Evolutionary conservation across 2,329 filamentous ascomycete genomes (phyloP), one percentile per base, ranked within the genome.

Genomic region (Akanthomyces dipterigenus): DNA sequence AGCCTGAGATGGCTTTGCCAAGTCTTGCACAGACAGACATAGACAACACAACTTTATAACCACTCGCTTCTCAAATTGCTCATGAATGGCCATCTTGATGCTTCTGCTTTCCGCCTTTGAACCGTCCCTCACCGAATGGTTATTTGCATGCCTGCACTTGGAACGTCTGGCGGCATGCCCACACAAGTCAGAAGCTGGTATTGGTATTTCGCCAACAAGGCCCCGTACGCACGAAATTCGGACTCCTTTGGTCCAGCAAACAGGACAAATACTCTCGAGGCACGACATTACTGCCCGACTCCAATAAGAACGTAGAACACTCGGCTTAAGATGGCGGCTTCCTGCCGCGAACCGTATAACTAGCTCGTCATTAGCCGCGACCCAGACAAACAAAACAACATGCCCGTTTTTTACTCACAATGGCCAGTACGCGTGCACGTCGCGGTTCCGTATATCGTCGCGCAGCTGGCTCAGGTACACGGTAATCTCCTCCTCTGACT

Each of bases 381-480:
- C 20, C 11, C 42, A 22, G 42, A 9, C 3, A 18, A 43, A 18
- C 40, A 20, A 14, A 43, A 16, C 16, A 20, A n/a, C 20, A 16
- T 3, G 36, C 36, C 5, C n/a, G n/a, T n/a, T n/a, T n/a, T 16
- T 38, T 14, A 68, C 69, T 69, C 63, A 74, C 71, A 69, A 63
- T 8, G 70, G 69, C 65, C 68, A 73, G 63, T 74, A 74, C 11
- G 67, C 64, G 53, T 75, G 73, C 3, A 70, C 67, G 11, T 57
- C 64, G 8, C 65, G 66, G 61, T 73, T 66, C 55, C 64, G 66
- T 31, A 73, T 53, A 26, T 73, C 71, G n/a, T 66, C 68, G 34
- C 68, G 67, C 5, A 73, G 67, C 46, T 70, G 59, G 9, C 65
- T 67, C 14, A 69, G 64, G 48, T 72, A 69, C 3, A 67, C 65